Evolutionary conservation across 2,329 filamentous ascomycete species (phyloP).

Genomic region (Stagonosporopsis rhizophila): DNA sequence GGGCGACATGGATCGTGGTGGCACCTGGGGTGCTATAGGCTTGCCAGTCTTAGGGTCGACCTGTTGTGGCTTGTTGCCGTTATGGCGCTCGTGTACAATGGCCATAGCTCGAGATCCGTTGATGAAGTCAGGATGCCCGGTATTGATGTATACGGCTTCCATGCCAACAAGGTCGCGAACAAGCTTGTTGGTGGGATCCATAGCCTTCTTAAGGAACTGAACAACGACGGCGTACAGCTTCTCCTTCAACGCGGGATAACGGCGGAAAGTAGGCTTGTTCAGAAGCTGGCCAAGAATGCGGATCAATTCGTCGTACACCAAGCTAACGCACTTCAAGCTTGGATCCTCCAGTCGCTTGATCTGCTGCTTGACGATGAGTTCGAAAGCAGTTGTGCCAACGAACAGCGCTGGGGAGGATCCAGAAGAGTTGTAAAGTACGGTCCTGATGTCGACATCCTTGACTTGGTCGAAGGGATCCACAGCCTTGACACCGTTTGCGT

Average conservation of each 20-base stretch:
- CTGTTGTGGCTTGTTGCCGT: conserved; percentile 81
- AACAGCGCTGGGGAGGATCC: conserved; percentile 96
- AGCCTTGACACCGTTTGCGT: conserved; percentile 96
- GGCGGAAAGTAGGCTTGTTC: conserved; percentile 85
- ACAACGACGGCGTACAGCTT: conserved; percentile 95
- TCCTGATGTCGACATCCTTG: conserved; percentile 97
- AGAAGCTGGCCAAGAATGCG: conserved; percentile 92
- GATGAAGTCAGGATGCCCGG: conserved; percentile 95
- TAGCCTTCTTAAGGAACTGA: conserved; percentile 94
- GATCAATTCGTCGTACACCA: conserved; percentile 97
- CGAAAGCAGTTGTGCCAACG: conserved; percentile 97
- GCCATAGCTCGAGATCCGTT: conserved; percentile 98
- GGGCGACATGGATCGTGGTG: conserved; percentile 77
- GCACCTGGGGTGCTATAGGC: conserved; percentile 73
- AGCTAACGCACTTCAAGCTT: conserved; percentile 93
- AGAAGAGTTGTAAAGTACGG: conserved; percentile 98
- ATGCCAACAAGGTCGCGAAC: conserved; percentile 91
- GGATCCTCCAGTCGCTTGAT: conserved; percentile 97
- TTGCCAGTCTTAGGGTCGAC: conserved; percentile 99
- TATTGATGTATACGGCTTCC: conserved; percentile 98
- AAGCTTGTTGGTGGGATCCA: conserved; percentile 98
- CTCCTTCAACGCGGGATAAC: conserved; percentile 95
- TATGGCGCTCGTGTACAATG: conserved; percentile 93
- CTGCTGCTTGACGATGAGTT: conserved; percentile 97
- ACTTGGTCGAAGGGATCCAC: conserved; percentile 97